Conservation (phyloP, 116 monocot species). For the Phalaenopsis hybrid region DNA sequence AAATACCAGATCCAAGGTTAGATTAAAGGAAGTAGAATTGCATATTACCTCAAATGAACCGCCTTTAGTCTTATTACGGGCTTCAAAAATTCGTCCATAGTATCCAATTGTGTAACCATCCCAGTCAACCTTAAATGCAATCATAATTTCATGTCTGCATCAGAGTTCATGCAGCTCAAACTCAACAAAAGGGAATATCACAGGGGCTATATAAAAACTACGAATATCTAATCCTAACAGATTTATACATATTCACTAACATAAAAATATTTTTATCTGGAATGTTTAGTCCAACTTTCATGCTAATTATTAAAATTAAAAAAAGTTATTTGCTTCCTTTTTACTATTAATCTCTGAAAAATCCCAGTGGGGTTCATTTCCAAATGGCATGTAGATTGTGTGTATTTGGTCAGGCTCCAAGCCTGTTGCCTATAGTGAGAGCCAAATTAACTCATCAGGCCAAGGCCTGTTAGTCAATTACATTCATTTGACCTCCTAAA, state of each 20-base stretch:
- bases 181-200: not conserved
- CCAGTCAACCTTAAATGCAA: conserved; percentile 90
- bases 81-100: conserved; percentile 99
- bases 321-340: not conserved
- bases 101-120: conserved; percentile 99
- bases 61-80: conserved; percentile 96
- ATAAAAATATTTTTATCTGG: not conserved
- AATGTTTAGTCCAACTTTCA: not conserved
- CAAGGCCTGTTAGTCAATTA: no score
- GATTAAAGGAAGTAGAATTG: not conserved
- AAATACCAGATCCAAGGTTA: not conserved
- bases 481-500: no score
- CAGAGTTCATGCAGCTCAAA: conserved; percentile 19
- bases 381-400: no score
- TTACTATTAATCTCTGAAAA: not conserved
- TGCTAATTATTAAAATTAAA: not conserved
- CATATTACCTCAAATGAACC: conserved; percentile 87
- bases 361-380: no score
- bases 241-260: not conserved
- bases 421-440: no score
- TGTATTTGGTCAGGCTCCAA: no score
- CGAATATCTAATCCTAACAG: not conserved
- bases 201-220: not conserved
- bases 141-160: conserved; percentile 37
- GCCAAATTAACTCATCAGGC: no score